A percentile compares a stretch with the other conserved stretches of the same genome.
Evolutionary conservation across 768 basidiomycete genomes (phyloP).

Genomic region (Kwoniella sp.): DNA sequence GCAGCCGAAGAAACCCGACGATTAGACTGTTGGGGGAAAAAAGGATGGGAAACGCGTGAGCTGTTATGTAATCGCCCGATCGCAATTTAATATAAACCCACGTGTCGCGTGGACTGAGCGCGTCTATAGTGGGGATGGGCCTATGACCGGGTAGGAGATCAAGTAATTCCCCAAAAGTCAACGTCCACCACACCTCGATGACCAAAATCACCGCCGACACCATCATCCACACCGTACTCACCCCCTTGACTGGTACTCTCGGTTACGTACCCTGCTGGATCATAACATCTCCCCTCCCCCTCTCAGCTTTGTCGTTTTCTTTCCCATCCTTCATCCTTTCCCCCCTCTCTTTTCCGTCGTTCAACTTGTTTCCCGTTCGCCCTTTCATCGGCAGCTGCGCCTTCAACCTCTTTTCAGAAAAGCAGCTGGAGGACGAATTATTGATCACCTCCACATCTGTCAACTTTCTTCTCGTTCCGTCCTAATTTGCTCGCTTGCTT

Average conservation of each 20-base stretch:
- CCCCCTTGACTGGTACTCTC: background rate
- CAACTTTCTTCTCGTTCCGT: background rate
- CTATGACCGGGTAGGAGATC: constrained; percentile 7
- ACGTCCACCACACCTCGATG: background rate
- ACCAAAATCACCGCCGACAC: constrained; percentile 3
- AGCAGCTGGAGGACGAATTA: background rate
- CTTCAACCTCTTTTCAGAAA: background rate
- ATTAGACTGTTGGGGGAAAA: background rate
- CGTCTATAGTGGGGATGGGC: constrained; percentile 5
- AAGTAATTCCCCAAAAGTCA: constrained; percentile 15
- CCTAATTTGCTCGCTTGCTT: background rate
- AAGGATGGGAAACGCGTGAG: background rate
- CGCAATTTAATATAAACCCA: constrained; percentile 16
- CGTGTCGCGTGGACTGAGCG: background rate
- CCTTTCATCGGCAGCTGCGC: background rate
- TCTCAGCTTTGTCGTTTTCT: background rate
- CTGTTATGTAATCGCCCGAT: constrained; percentile 11
- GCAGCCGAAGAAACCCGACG: constrained; percentile 21
- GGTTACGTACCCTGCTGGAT: background rate
- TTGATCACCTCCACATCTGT: constrained; percentile 15
- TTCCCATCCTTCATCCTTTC: background rate
- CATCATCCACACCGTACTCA: background rate
- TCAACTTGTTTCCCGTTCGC: background rate
- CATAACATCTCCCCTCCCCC: background rate
- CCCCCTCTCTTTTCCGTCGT: background rate